Conservation (phyloP, 148 eudicot genomes). For the Arbutus unedo region DNA sequence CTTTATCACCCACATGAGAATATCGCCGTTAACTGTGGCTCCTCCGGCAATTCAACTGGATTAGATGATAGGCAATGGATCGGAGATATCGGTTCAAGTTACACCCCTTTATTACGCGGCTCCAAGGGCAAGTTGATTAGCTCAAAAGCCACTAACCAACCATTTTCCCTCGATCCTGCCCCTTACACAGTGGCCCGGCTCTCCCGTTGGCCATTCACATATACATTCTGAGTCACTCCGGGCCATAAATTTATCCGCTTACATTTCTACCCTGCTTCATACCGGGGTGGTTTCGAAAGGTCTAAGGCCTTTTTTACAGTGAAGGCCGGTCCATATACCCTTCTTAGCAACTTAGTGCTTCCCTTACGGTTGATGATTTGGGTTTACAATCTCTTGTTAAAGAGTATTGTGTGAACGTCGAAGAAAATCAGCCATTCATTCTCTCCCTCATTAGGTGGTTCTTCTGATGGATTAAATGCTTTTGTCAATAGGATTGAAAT, state of each 20-base stretch:
- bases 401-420: background rate
- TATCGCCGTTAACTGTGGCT: conserved; percentile 26
- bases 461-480: conserved; percentile 10
- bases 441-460: background rate
- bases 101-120: background rate
- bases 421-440: background rate
- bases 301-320: conserved; percentile 22
- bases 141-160: background rate
- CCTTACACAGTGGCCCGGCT: conserved; percentile 7
- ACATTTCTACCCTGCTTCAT: too few relatives aligned
- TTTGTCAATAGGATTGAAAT: conserved; percentile 38
- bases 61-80: conserved; percentile 23
- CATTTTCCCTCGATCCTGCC: background rate
- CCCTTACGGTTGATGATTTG: background rate
- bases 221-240: background rate
- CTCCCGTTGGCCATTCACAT: background rate
- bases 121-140: background rate
- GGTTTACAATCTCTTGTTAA: background rate
- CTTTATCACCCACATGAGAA: conserved; percentile 1
- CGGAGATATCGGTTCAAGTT: conserved; percentile 13
- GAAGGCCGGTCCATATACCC: conserved; percentile 16
- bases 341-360: conserved; percentile 4
- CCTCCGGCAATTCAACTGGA: conserved; percentile 11
- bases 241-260: conserved; percentile 7
- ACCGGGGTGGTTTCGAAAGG: background rate